Percentiles rank a stretch among this genome's conserved stretches.
phyloP scores from a whole-genome alignment of 805 yeast genomes.

The Teunomyces funiuensis region DNA sequence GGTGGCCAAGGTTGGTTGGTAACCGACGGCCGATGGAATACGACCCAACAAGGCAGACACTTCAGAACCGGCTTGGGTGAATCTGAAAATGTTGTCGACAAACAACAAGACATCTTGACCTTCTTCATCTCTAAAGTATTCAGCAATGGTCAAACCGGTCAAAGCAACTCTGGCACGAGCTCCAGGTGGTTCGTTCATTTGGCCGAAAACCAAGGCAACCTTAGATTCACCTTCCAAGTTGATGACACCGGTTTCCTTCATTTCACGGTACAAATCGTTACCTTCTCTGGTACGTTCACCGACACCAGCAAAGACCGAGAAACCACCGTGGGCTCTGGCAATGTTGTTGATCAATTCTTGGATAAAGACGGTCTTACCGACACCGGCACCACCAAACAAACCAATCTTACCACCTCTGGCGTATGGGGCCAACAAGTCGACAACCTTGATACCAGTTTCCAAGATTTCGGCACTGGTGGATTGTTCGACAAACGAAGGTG shows the following conservation, averaged over 20 bases:
- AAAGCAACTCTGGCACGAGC: slow-evolving; percentile 99
- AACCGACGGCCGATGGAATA: slow-evolving; percentile 99
- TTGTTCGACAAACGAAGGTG: slow-evolving; percentile 95
- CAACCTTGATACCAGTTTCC: slow-evolving; percentile 99
- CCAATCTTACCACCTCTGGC: slow-evolving; percentile 99
- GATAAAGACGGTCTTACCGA: slow-evolving; percentile 99
- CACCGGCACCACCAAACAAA: slow-evolving; percentile 99
- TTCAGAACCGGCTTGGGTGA: slow-evolving; percentile 99
- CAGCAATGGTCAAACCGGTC: slow-evolving; percentile 99
- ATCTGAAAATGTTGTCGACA: slow-evolving; percentile 99
- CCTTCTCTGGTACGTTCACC: slow-evolving; percentile 99
- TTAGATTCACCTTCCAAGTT: slow-evolving; percentile 99
- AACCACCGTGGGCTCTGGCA: slow-evolving; percentile 99
- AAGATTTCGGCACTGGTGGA: slow-evolving; percentile 97
- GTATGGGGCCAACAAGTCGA: slow-evolving; percentile 97
- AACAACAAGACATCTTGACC: slow-evolving; percentile 99
- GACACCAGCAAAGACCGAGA: slow-evolving; percentile 99
- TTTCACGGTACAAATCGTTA: slow-evolving; percentile 99
- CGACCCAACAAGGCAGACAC: slow-evolving; percentile 99
- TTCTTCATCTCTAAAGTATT: slow-evolving; percentile 99
- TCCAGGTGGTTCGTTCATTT: slow-evolving; percentile 99
- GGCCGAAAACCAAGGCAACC: slow-evolving; percentile 99
- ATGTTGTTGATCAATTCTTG: slow-evolving; percentile 99
- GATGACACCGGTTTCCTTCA: slow-evolving; percentile 99
- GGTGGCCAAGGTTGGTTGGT: slow-evolving; percentile 99